phyloP scores from a whole-genome alignment of 345 rosid species.

The Brassica cretica region DNA sequence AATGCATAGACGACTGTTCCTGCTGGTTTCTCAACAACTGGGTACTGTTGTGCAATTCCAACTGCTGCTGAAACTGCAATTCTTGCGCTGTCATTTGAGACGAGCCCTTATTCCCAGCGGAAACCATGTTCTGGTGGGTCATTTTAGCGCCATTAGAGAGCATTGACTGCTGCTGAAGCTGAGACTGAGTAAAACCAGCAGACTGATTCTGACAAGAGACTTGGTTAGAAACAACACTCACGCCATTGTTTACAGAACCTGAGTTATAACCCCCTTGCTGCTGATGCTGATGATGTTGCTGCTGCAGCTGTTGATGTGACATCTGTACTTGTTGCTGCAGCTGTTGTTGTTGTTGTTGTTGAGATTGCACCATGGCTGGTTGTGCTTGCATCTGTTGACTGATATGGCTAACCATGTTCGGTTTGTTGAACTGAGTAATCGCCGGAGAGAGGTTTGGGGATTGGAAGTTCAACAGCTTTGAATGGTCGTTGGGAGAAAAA shows the following conservation, averaged over 20 bases:
- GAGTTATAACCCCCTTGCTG: conserved; percentile 40
- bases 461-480: conserved; percentile 83
- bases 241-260: conserved; percentile 48
- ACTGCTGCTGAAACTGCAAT: conserved; percentile 57
- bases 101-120: conserved; percentile 48
- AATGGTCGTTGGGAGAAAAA: conserved; percentile 66
- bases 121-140: conserved; percentile 47
- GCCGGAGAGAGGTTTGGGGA: conserved; percentile 54
- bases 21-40: conserved; percentile 63
- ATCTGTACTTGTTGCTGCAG: conserved; percentile 46
- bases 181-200: conserved; percentile 36
- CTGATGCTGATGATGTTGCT: conserved; percentile 43
- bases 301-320: conserved; percentile 51
- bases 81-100: conserved; percentile 67
- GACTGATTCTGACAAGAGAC: conserved; percentile 38
- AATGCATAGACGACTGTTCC: conserved; percentile 35
- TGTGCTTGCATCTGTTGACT: conserved; percentile 58
- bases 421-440: conserved; percentile 65
- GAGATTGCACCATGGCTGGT: conserved; percentile 59
- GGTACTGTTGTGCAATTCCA: conserved; percentile 57
- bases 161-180: conserved; percentile 56
- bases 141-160: conserved; percentile 44
- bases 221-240: conserved; percentile 48
- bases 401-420: conserved; percentile 50
- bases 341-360: conserved; percentile 73